These are phyloP conservation scores for Collybia mongolica DNA, from an alignment of 768 basidiomycete genomes.

Conservation along the genomic window DNA sequence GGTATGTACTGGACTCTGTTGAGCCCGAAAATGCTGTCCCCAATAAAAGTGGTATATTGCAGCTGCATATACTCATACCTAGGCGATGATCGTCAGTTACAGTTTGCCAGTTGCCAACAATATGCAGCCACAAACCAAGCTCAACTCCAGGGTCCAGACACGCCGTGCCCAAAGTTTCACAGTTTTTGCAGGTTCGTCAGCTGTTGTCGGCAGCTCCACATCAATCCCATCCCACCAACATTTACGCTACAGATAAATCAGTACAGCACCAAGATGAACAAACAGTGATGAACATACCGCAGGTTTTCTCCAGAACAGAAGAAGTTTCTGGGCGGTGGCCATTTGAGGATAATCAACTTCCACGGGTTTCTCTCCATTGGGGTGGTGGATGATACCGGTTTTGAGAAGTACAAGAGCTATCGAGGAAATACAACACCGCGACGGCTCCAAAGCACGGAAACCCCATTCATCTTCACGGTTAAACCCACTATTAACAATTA, in stretches of 20 bases:
- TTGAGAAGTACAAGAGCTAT: constrained; percentile 97
- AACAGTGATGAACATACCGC: constrained; percentile 64
- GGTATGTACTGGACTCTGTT: constrained; percentile 19
- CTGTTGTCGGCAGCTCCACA: constrained; percentile 70
- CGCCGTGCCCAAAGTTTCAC: constrained; percentile 96
- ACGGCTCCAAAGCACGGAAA: constrained; percentile 92
- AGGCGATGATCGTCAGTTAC: neutral
- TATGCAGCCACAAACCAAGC: constrained; percentile 57
- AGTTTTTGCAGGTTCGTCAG: constrained; percentile 45
- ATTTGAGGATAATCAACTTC: constrained; percentile 91
- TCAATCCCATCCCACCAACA: constrained; percentile 99
- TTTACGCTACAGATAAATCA: constrained; percentile 66
- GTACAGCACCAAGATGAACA: constrained; percentile 3
- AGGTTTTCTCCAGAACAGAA: constrained; percentile 98
- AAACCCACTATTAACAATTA: constrained; percentile 68
- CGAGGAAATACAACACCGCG: constrained; percentile 96
- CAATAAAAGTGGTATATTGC: neutral
- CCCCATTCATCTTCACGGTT: constrained; percentile 99
- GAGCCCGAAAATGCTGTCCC: constrained; percentile 6
- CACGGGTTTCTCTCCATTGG: constrained; percentile 66
- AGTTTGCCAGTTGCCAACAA: neutral
- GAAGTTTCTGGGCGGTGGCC: constrained; percentile 94
- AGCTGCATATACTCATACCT: constrained; percentile 18
- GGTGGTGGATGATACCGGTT: constrained; percentile 87
- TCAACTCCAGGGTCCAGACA: constrained; percentile 98